These are phyloP conservation scores for Verticillium dahliae DNA, from an alignment of 2,329 filamentous ascomycete genomes.

Conservation along the genomic window DNA sequence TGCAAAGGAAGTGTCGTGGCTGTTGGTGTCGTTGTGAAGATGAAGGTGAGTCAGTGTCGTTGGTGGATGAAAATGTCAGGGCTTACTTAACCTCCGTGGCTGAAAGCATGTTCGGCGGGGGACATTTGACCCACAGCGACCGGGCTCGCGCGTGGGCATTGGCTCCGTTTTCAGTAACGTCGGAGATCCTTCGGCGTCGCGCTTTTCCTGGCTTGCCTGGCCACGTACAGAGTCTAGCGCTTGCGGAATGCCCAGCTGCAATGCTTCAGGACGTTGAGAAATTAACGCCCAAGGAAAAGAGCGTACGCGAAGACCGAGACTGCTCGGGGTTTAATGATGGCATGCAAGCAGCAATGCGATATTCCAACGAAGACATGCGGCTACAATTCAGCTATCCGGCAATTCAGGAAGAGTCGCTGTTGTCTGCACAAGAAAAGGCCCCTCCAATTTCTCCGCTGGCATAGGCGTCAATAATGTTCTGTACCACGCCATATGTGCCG, in stretches of 20 bases:
- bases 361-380: too few relatives aligned
- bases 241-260: too few relatives aligned
- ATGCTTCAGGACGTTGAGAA: too few relatives aligned
- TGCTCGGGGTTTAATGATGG: too few relatives aligned
- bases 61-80: neutral
- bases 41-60: neutral
- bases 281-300: too few relatives aligned
- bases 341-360: too few relatives aligned
- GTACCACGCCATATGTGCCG: slow-evolving; percentile 38
- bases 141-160: too few relatives aligned
- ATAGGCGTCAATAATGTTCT: slow-evolving; percentile 45
- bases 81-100: neutral
- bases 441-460: slow-evolving; percentile 34
- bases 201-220: neutral
- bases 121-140: neutral
- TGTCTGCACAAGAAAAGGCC: slow-evolving; percentile 43
- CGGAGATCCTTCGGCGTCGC: neutral
- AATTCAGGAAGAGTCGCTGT: slow-evolving; percentile 24
- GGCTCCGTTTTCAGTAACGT: neutral
- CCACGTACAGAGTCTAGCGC: too few relatives aligned
- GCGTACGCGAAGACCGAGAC: too few relatives aligned
- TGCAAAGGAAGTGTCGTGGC: neutral
- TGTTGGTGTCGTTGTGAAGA: neutral
- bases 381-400: too few relatives aligned
- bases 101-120: neutral